phyloP scores from a whole-genome alignment of 2,329 filamentous ascomycete genomes.

The Xylariaceae sp. region DNA sequence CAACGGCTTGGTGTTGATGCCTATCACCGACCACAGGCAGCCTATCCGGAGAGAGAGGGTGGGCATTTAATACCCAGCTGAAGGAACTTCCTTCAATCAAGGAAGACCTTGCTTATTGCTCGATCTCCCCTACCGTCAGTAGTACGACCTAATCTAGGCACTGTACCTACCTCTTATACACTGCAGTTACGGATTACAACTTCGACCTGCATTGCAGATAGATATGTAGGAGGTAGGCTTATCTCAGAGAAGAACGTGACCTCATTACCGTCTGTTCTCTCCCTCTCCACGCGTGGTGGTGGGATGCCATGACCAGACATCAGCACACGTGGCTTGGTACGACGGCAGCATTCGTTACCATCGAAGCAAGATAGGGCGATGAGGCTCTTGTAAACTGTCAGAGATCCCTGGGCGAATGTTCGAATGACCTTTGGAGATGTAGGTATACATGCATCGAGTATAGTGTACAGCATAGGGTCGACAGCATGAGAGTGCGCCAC shows the following conservation, averaged over 20 bases:
- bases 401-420: slow-evolving; percentile 15
- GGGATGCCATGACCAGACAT: slow-evolving; percentile 11
- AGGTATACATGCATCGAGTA: not conserved
- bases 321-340: slow-evolving; percentile 16
- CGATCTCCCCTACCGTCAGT: not conserved
- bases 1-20: too few relatives aligned
- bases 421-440: slow-evolving; percentile 1
- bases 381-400: slow-evolving; percentile 6
- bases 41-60: not conserved
- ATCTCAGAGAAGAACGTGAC: not conserved
- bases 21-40: too few relatives aligned
- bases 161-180: not conserved
- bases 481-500: not conserved
- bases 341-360: slow-evolving; percentile 17
- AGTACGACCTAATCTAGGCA: not conserved
- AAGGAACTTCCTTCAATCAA: not conserved
- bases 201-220: not conserved
- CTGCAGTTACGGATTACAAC: not conserved
- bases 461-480: too few relatives aligned
- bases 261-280: not conserved
- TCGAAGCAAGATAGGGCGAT: slow-evolving; percentile 2
- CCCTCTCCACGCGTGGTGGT: not conserved
- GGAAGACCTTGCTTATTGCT: not conserved
- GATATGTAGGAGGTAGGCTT: not conserved
- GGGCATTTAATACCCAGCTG: not conserved